Evolutionary conservation across 306 rosid genomes (phyloP), one percentile per base, ranked within the genome.

Genomic region (Acmispon strigosus): DNA sequence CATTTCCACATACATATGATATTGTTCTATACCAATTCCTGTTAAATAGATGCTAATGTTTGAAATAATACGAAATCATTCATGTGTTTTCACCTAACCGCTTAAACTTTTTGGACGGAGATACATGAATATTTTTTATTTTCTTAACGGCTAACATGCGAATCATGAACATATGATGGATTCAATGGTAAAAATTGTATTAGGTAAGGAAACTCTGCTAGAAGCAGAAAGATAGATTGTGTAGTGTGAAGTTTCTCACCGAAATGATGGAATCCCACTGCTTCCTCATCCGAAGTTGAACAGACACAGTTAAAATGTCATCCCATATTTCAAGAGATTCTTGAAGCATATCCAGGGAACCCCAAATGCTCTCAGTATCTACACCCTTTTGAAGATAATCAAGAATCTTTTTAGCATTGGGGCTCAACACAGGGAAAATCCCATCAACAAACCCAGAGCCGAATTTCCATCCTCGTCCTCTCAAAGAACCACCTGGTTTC

Each of bases 401-500:
- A 73, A 94, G 78, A 77, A 90, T 84, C 80, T 78, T 48, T 79
- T 75, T 82, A 27, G 87, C 96, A 62, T 75, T 79, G 20, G 95
- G 91, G 67, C 98, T 85, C 84, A 90, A 69, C 51, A 90, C 92
- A 0, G 95, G 98, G 69, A 94, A 94, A 62, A 89, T 82, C 19
- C 98, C 96, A 72, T 94, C 98, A 14, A 94, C 96, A 80, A 94
- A 94, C 4, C 98, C 98, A 36, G 98, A 94, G 77, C 98, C 98
- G 36, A 81, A 90, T 78, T 88, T 87, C 97, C 97, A 94, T 52
- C 98, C 96, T 49, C 84, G 72, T 63, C 98, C 97, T 78, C 98
- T 87, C 76, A 90, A 61, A 63, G 98, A 94, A 76, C 98, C 98
- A 81, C 96, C 98, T 94, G 78, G 17, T 45, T n/a, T n/a, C n/a